Evolutionary conservation across 129 eudicot species (phyloP).

Genomic region (Gnaphalium uliginosum): DNA sequence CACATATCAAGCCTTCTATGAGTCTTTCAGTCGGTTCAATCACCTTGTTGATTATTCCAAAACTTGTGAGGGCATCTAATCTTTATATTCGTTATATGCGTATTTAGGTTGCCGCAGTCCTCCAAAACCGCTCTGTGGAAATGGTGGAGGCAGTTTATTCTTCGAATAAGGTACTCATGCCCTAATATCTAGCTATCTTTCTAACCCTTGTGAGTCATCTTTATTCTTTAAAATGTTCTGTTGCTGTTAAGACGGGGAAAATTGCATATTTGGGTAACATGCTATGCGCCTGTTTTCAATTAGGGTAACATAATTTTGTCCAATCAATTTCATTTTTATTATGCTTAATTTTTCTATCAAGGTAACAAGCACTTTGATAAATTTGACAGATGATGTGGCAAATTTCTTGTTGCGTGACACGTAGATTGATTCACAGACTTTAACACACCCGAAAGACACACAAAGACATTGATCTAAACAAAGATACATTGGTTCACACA

Average conservation of each 20-base stretch:
- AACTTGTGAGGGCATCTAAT: slow-evolving; percentile 23
- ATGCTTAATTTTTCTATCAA: too few relatives aligned
- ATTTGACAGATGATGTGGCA: too few relatives aligned
- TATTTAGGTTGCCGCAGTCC: slow-evolving; percentile 69
- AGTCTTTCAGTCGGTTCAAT: slow-evolving; percentile 9
- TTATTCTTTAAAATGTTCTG: slow-evolving; percentile 10
- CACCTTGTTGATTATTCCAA: slow-evolving; percentile 4
- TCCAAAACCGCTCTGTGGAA: slow-evolving; percentile 68
- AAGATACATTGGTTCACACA: too few relatives aligned
- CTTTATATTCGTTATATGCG: slow-evolving; percentile 18
- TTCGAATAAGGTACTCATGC: slow-evolving; percentile 70
- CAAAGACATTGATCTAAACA: too few relatives aligned
- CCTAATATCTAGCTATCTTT: slow-evolving; percentile 15
- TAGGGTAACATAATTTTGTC: too few relatives aligned
- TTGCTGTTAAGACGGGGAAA: slow-evolving; percentile 3
- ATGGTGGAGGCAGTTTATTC: slow-evolving; percentile 99
- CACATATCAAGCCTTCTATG: slow-evolving; percentile 20
- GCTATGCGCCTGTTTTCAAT: too few relatives aligned
- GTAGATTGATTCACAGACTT: too few relatives aligned
- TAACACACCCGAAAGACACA: too few relatives aligned
- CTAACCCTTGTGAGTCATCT: not conserved
- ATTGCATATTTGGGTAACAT: too few relatives aligned
- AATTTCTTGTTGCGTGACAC: too few relatives aligned
- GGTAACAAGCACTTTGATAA: too few relatives aligned
- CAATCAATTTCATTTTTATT: too few relatives aligned